Conservation (phyloP, 1,284 basidiomycete genomes). For the Gomphus bonarii region DNA sequence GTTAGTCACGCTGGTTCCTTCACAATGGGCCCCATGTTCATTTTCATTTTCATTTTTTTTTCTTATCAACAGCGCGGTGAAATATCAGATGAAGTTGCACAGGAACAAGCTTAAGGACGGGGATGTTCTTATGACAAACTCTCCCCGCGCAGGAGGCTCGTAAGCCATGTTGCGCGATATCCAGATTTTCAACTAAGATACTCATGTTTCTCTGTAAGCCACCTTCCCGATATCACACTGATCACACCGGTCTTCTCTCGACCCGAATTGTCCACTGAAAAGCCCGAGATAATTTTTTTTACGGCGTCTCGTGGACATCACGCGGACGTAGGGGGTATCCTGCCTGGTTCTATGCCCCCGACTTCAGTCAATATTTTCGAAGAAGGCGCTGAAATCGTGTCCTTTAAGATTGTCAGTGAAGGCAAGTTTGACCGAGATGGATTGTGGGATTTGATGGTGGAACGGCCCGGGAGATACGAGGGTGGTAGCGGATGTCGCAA, state of each 20-base stretch:
- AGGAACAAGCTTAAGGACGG: constrained; percentile 64
- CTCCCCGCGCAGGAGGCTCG: constrained; percentile 81
- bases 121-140: constrained; percentile 88
- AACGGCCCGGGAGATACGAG: constrained; percentile 78
- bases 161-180: constrained; percentile 26
- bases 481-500: constrained; percentile 79
- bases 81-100: constrained; percentile 79
- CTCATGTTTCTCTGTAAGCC: constrained; percentile 29
- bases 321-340: constrained; percentile 68
- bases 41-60: constrained; percentile 13
- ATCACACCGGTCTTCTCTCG: constrained; percentile 77
- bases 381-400: constrained; percentile 87
- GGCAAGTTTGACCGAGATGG: constrained; percentile 76
- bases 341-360: constrained; percentile 91
- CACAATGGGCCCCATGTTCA: not conserved
- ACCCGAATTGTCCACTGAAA: constrained; percentile 22
- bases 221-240: constrained; percentile 80
- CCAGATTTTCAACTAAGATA: not conserved
- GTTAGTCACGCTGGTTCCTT: constrained; percentile 33
- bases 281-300: constrained; percentile 78
- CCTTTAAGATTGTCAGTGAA: constrained; percentile 85
- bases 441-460: constrained; percentile 71
- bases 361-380: constrained; percentile 85
- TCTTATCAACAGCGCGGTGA: constrained; percentile 55
- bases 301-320: constrained; percentile 86